phyloP scores from a whole-genome alignment of 305 asterid species.

The Fraxinus latifolia region DNA sequence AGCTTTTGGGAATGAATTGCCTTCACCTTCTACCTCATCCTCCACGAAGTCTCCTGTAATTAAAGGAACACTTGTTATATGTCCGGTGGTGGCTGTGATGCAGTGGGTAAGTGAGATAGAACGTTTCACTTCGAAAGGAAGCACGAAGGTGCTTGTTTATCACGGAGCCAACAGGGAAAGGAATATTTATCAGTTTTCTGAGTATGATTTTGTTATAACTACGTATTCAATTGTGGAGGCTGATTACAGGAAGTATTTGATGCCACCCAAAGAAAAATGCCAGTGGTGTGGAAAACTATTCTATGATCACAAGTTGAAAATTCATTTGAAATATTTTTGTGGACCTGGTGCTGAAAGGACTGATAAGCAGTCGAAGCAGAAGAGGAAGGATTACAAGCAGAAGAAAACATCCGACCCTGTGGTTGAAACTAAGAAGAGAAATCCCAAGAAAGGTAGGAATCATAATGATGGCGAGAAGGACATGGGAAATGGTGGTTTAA shows the following conservation, averaged over 20 bases:
- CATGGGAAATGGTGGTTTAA: conserved; percentile 28
- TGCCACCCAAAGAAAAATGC: conserved; percentile 85
- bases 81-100: conserved; percentile 80
- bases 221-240: conserved; percentile 85
- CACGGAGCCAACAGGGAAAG: conserved; percentile 78
- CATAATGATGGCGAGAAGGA: conserved; percentile 29
- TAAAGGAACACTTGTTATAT: conserved; percentile 81
- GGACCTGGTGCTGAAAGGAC: conserved; percentile 80
- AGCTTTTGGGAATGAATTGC: conserved; percentile 32
- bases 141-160: conserved; percentile 72
- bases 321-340: conserved; percentile 70
- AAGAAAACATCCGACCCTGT: conserved; percentile 33
- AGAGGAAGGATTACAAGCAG: conserved; percentile 44
- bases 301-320: conserved; percentile 47
- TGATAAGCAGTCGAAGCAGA: conserved; percentile 81
- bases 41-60: conserved; percentile 48
- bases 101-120: conserved; percentile 92
- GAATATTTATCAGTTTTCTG: conserved; percentile 50
- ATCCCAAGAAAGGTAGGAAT: conserved; percentile 28
- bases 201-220: conserved; percentile 83
- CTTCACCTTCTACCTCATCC: conserved; percentile 45
- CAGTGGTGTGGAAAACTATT: conserved; percentile 66
- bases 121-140: conserved; percentile 71
- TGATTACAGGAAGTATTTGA: conserved; percentile 69
- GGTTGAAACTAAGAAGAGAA: conserved; percentile 28